Percentiles rank a stretch among this genome's conserved stretches.
These are phyloP conservation scores for Paraconiothyrium brasiliense DNA, from an alignment of 2,329 filamentous ascomycete genomes.

Conservation along the genomic window DNA sequence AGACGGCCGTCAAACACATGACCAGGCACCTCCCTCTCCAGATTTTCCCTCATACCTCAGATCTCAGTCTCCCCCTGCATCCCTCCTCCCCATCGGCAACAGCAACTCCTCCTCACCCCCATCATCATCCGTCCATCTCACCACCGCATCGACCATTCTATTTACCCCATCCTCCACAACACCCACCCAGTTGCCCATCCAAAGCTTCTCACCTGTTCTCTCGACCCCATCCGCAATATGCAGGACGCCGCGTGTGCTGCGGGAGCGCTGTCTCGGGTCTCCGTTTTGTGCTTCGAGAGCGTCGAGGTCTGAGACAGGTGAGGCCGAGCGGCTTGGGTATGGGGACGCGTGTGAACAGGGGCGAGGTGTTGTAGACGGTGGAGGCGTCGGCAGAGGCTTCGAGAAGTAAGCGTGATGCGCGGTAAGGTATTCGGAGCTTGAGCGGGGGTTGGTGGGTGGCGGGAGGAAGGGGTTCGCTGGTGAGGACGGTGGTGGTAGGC, in stretches of 20 bases:
- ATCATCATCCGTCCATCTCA: conserved; percentile 10
- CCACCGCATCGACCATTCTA: conserved; percentile 3
- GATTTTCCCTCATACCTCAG: no score
- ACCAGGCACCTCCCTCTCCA: background rate
- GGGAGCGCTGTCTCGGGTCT: background rate
- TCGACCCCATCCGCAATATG: conserved; percentile 9
- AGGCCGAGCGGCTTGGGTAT: background rate
- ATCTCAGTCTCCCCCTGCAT: background rate
- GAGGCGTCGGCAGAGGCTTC: background rate
- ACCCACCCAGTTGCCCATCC: background rate
- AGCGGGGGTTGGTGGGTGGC: background rate
- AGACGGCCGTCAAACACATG: background rate
- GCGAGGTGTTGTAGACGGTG: background rate
- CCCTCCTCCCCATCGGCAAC: conserved; percentile 5
- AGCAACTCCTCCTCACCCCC: conserved; percentile 4
- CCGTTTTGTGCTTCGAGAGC: conserved; percentile 9
- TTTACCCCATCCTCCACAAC: conserved; percentile 5
- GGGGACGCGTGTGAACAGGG: background rate
- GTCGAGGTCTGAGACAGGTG: conserved; percentile 1
- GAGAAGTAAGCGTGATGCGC: conserved; percentile 6
- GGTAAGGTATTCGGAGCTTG: conserved; percentile 6
- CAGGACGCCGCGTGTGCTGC: conserved; percentile 3
- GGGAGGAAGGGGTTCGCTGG: conserved; percentile 4
- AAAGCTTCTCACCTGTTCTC: background rate
- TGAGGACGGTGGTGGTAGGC: background rate